Percentiles rank a stretch among this genome's conserved stretches.
phyloP scores from a whole-genome alignment of 805 yeast genomes.

The Barnettozyma salicaria region DNA sequence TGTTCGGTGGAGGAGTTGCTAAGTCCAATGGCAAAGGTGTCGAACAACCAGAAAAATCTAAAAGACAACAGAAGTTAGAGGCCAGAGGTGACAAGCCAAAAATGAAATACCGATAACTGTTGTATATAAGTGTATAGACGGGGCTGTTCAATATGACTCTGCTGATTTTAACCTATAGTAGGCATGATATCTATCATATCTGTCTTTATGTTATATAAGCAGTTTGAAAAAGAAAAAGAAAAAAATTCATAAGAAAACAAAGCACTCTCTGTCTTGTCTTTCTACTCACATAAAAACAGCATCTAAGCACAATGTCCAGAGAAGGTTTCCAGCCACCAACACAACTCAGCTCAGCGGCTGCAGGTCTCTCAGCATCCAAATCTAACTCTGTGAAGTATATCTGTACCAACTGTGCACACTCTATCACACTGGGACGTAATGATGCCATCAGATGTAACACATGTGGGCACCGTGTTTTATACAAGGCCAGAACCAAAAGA shows the following conservation, averaged over 20 bases:
- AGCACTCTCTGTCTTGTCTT: too few species aligned
- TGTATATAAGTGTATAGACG: too few species aligned
- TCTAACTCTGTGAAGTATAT: conserved; percentile 85
- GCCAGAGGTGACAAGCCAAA: conserved; percentile 34
- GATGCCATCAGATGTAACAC: conserved; percentile 98
- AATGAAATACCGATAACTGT: conserved; percentile 30
- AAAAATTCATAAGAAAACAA: neutral
- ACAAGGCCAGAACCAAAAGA: conserved; percentile 96
- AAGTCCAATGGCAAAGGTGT: conserved; percentile 1
- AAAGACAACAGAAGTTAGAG: conserved; percentile 37
- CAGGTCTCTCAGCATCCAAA: conserved; percentile 62
- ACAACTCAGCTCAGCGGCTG: conserved; percentile 80
- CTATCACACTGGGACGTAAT: conserved; percentile 79
- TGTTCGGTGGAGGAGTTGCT: conserved; percentile 20
- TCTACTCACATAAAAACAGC: neutral
- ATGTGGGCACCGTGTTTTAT: conserved; percentile 96
- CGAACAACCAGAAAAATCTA: conserved; percentile 27
- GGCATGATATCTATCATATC: too few species aligned
- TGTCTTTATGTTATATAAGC: too few species aligned
- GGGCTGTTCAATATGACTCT: too few species aligned
- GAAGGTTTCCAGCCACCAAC: conserved; percentile 86
- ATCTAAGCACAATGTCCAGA: conserved; percentile 45
- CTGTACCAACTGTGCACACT: conserved; percentile 94
- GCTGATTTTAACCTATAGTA: too few species aligned
- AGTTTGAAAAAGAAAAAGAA: neutral